These are phyloP conservation scores for Fusarium scirpi DNA, from an alignment of 2,329 filamentous ascomycete species.

Conservation along the genomic window DNA sequence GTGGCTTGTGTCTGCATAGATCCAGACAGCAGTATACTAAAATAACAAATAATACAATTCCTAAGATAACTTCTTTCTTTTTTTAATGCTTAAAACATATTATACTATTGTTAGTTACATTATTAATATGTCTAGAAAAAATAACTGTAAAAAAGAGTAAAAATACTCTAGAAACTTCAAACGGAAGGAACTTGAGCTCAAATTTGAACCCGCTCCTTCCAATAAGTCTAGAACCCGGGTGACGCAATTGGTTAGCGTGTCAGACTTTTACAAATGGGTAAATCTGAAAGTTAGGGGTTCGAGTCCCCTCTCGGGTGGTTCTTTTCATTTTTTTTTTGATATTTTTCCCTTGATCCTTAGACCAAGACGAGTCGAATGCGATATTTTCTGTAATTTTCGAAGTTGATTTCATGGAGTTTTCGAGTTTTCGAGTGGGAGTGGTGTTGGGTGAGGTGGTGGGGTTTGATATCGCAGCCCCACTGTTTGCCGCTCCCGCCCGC, in stretches of 20 bases:
- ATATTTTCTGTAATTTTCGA: not conserved
- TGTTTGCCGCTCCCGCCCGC: not conserved
- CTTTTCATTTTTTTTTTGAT: accelerated
- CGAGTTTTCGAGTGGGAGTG: not conserved
- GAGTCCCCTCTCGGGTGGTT: accelerated
- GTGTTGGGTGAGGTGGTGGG: not conserved
- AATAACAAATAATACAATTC: not conserved
- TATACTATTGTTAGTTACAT: too few relatives aligned
- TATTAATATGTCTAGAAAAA: too few relatives aligned
- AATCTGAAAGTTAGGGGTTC: conserved; percentile 15
- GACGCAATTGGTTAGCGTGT: conserved; percentile 33
- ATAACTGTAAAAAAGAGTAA: not conserved
- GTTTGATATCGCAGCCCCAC: not conserved
- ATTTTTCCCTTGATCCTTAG: accelerated
- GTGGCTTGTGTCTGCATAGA: not conserved
- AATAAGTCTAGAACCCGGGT: not conserved
- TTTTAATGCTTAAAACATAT: too few relatives aligned
- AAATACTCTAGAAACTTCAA: not conserved
- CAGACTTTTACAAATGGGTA: conserved; percentile 20
- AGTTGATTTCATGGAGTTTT: not conserved
- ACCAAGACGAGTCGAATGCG: not conserved
- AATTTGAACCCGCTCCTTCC: not conserved
- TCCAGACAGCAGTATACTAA: not conserved
- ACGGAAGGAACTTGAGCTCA: accelerated
- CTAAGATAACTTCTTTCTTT: too few relatives aligned